Base-by-base conservation (phyloP, 352 stramenopile genomes). In the Globisporangium radiosum region DNA sequence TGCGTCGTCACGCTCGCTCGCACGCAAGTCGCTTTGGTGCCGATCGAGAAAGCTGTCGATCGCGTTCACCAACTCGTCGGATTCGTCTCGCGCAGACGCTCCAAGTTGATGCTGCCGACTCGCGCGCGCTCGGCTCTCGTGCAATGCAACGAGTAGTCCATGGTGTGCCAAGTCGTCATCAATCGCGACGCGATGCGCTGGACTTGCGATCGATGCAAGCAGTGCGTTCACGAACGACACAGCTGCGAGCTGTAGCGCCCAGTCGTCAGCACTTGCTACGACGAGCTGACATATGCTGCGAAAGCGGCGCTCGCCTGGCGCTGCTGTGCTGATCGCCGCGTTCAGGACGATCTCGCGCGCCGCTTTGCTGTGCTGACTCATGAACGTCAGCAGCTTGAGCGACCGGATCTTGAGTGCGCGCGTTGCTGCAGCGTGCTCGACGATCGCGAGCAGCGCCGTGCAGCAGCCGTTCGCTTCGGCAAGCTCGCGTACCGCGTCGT, bases 141-240 rank as follows among this genome's bases (percentile, higher is more conserved):
- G 68, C 3, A 86, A 53, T 9, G 69, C n/a, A 4, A 47, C 51
- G 2, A 79, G 42, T 5, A 87, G 69, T 11, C 75, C 65, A 10
- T 57, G 40, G 17, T 62, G 56, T 5, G 62, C 64, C 25, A 90
- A 57, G 42, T 85, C 75, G 37, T 84, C 70, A 7, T 66, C 73
- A n/a, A 88, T 73, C 7, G 57, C 62, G 1, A 60, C 47, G 14
- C 73, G 64, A 33, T 77, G 65, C 0, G 62, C 60, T n/a, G 43
- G 43, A 11, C 72, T 62, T 0, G 68, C 52, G 10, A 66, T 80
- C 33, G 62, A 66, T 47, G 69, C 70, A 17, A 88, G 33, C 5
- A 88, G 54, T 0, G 55, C 52, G 49, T 84, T 84, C 17, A 88
- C 10, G 40, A 90, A 88, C 47, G 67, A 73, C 9, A 87, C 17